Evolutionary conservation across 768 basidiomycete genomes (phyloP), one percentile per base, ranked within the genome.

Genomic region (Chalciporus piperatus): DNA sequence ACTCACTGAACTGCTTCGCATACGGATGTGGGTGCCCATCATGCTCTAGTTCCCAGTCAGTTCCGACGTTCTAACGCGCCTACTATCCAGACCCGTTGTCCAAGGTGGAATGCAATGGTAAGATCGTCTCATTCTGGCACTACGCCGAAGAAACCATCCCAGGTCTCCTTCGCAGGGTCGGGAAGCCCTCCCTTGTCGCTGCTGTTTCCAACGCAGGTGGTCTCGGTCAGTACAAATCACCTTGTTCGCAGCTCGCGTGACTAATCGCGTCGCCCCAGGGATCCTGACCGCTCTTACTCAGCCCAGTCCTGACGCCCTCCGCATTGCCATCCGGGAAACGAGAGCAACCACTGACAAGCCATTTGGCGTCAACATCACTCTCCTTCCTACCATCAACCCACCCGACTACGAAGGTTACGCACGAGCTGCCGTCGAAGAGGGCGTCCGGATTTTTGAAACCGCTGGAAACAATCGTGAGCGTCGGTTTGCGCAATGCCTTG

Each of bases 101-200:
- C 92, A 93, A 65, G 91, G 90, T 20, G 91, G 89, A 42, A 92
- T 93, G 90, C 91, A 92, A 81, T 94, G 87, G 87, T 89, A n/a
- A 71, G 54, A 5, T 23, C 19, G 12, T 43, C 10, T 2, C 44
- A 42, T 47, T 6, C 28, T 35, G 42, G 17, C 20, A 41, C 16
- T 6, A 9, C 5, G 22, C 8, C 27, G 35, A 47, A 35, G 17
- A 14, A 16, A 14, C 11, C 14, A 38, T 41, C 43, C 49, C 43
- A 27, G 19, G 6, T 16, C 50, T 27, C 16, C 28, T n/a, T 33
- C 30, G 20, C 25, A 88, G 89, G 91, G 90, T 95, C 41, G 92
- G 92, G 20, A 67, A 84, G 13, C 91, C 93, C 1, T 66, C 69
- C 51, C 79, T 94, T 16, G 87, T 75, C 41, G 83, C 87, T 7